Evolutionary conservation across 352 stramenopile genomes (phyloP).

Genomic region (Albugo laibachii): DNA sequence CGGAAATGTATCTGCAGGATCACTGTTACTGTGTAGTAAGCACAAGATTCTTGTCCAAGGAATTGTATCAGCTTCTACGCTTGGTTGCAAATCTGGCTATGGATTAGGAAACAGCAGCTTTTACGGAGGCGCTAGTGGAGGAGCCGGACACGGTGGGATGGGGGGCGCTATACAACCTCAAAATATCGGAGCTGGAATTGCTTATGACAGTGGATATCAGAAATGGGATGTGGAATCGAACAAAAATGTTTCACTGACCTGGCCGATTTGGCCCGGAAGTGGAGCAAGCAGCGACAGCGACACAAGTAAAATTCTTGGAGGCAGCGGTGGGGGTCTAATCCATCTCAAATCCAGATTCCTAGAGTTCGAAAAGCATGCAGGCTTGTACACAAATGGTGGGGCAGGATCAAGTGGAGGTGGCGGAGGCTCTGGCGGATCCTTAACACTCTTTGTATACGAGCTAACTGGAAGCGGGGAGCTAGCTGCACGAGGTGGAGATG

Average conservation of each 20-base stretch:
- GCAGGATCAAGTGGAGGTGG: constrained; percentile 36
- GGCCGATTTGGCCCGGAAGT: constrained; percentile 49
- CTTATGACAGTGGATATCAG: constrained; percentile 19
- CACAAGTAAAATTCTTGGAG: constrained; percentile 24
- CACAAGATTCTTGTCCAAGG: constrained; percentile 18
- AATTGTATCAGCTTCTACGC: constrained; percentile 15
- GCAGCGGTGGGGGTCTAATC: constrained; percentile 47
- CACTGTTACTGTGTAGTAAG: constrained; percentile 33
- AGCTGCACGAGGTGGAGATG: constrained; percentile 29
- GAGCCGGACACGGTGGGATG: constrained; percentile 39
- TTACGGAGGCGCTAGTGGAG: constrained; percentile 26
- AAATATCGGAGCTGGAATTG: constrained; percentile 19
- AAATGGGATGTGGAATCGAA: constrained; percentile 12
- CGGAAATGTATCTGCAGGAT: constrained; percentile 27
- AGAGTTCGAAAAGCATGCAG: constrained; percentile 16
- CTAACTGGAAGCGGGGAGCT: constrained; percentile 34
- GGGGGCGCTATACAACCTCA: constrained; percentile 37
- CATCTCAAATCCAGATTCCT: constrained; percentile 37
- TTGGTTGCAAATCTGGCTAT: constrained; percentile 26
- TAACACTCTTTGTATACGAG: constrained; percentile 36
- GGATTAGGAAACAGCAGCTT: constrained; percentile 35
- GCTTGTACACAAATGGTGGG: constrained; percentile 28
- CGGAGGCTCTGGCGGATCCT: constrained; percentile 42
- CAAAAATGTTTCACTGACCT: constrained; percentile 7
- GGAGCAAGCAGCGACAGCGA: constrained; percentile 26